phyloP scores from a whole-genome alignment of 352 stramenopile species.

The Phytophthora gonapodyides region DNA sequence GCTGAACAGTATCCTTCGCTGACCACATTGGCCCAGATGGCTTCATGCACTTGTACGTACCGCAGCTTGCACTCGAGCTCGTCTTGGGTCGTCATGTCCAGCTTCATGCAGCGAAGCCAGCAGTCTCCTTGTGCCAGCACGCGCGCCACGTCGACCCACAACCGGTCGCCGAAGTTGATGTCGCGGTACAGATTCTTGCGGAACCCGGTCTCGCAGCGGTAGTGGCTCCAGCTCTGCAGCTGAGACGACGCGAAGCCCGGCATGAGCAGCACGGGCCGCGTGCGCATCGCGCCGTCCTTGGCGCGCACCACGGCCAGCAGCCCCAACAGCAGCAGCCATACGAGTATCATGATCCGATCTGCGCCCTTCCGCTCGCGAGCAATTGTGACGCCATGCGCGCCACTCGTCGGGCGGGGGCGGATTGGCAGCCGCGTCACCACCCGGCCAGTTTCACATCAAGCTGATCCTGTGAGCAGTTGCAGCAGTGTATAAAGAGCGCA shows the following conservation, averaged over 20 bases:
- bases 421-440: slow-evolving; percentile 2
- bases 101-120: slow-evolving; percentile 79
- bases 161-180: slow-evolving; percentile 73
- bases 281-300: slow-evolving; percentile 22
- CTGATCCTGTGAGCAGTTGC: too few relatives aligned
- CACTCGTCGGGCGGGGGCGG: slow-evolving; percentile 17
- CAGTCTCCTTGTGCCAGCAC: slow-evolving; percentile 76
- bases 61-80: slow-evolving; percentile 79
- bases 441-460: slow-evolving; percentile 20
- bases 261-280: slow-evolving; percentile 71
- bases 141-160: slow-evolving; percentile 78
- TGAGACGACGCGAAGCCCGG: slow-evolving; percentile 82
- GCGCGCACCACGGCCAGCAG: background rate
- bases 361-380: background rate
- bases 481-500: too few relatives aligned
- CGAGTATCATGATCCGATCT: background rate
- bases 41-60: slow-evolving; percentile 24
- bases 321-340: slow-evolving; percentile 14
- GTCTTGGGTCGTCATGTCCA: slow-evolving; percentile 67
- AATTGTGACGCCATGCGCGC: slow-evolving; percentile 18
- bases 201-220: slow-evolving; percentile 60
- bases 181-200: slow-evolving; percentile 81
- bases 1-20: slow-evolving; percentile 4
- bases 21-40: background rate
- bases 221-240: slow-evolving; percentile 71